Base-by-base conservation (phyloP, 1,139 yeast genomes). In the Hemisphaericaspora lyxosophila region DNA sequence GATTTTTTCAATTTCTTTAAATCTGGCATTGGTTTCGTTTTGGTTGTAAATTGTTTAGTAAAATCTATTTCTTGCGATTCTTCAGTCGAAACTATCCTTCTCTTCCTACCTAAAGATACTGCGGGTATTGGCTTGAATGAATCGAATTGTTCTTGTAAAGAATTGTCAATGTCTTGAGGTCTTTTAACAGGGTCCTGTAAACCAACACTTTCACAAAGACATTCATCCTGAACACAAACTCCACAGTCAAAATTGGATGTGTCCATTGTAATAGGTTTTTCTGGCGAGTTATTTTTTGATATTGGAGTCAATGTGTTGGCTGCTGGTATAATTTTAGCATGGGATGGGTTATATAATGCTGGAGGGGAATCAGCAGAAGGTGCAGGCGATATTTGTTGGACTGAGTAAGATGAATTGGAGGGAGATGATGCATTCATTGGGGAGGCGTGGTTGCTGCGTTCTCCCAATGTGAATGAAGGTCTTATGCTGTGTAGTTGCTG, bases 171-270 rank as follows among this genome's bases (percentile, higher is more conserved):
- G 15, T 19, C 12, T 14, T 23, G 23, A 19, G 28, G 15, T 16
- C 27, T 22, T 26, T 31, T 38, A 35, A 31, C 33, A 6, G 44
- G 45, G 15, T 50, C 53, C 46, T 73, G 78, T 36, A 80, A 56
- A 1, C 88, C 89, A n/a, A 80, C 76, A 2, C 71, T 62, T 40
- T 77, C 89, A 57, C 90, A 84, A 9, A 83, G 60, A 53, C 92
- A 84, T 40, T 78, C 82, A 36, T 83, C 90, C 54, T 81, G 81
- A 33, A 70, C 59, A 54, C 92, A 84, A 4, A 80, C 78, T 1
- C 84, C 85, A 55, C 92, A 84, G 48, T 73, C 79, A 42, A 65
- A 68, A 41, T 55, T 53, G 14, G 46, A 40, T n/a, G 44, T 24
- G 12, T 37, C 43, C 16, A 26, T 33, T 18, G 34, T 30, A 12